phyloP scores from a whole-genome alignment of 495 filamentous ascomycete species.

The Penicillium salamii region DNA sequence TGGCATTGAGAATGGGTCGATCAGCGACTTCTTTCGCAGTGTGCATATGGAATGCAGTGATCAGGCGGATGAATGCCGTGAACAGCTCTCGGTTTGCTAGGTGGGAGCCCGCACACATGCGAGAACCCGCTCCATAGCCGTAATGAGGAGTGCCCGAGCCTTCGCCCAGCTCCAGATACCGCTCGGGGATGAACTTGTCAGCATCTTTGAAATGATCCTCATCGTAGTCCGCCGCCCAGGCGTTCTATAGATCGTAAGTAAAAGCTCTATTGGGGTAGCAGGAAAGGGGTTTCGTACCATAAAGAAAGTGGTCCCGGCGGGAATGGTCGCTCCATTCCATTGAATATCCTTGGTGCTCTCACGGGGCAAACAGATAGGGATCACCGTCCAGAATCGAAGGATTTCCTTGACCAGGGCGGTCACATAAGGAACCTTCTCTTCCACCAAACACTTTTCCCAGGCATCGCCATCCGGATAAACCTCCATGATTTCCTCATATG shows the following conservation, averaged over 20 bases:
- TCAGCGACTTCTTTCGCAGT: conserved; percentile 39
- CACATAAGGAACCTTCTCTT: conserved; percentile 70
- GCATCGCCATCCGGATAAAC: conserved; percentile 64
- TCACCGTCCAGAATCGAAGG: conserved; percentile 70
- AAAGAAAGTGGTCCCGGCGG: conserved; percentile 64
- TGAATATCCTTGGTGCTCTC: conserved; percentile 62
- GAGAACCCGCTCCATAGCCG: conserved; percentile 65
- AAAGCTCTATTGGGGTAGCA: not conserved
- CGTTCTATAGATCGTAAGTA: conserved; percentile 45
- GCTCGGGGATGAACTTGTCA: conserved; percentile 57
- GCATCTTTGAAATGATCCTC: conserved; percentile 61
- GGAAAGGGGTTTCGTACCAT: conserved; percentile 42
- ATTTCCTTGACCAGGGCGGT: conserved; percentile 68
- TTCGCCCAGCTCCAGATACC: conserved; percentile 58
- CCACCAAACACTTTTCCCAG: conserved; percentile 61
- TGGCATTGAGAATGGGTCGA: conserved; percentile 54
- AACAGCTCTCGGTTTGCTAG: conserved; percentile 66
- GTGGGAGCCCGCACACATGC: conserved; percentile 72
- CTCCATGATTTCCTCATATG: conserved; percentile 60
- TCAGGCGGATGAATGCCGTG: conserved; percentile 65
- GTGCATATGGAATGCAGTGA: conserved; percentile 60
- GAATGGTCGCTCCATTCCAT: conserved; percentile 57
- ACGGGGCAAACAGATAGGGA: conserved; percentile 67
- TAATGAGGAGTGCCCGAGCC: conserved; percentile 65
- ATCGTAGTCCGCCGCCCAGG: conserved; percentile 70